These are phyloP conservation scores for Beta vulgaris DNA, from an alignment of 148 eudicot species.

Conservation along the genomic window DNA sequence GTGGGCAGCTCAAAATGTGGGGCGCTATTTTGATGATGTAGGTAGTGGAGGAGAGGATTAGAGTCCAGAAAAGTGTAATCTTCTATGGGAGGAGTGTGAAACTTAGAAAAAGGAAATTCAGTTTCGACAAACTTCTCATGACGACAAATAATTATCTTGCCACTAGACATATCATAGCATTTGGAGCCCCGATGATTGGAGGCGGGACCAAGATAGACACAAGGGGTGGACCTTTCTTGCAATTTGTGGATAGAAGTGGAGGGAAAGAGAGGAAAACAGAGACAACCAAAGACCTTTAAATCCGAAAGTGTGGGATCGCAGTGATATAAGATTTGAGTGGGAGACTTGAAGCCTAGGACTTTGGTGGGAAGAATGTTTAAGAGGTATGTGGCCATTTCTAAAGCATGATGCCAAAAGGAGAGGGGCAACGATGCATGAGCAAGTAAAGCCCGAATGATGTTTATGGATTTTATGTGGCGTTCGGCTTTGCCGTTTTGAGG, in stretches of 20 bases:
- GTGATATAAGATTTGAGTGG: background rate
- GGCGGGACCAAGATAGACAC: constrained; percentile 9
- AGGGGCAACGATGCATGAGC: constrained; percentile 7
- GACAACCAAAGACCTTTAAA: too few relatives aligned
- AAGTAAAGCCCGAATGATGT: background rate
- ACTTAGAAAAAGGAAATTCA: too few relatives aligned
- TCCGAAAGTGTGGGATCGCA: background rate
- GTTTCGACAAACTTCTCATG: too few relatives aligned
- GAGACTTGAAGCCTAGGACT: background rate
- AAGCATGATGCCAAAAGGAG: background rate
- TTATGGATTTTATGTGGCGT: background rate
- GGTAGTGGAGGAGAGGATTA: background rate
- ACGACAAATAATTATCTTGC: too few relatives aligned
- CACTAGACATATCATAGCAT: background rate
- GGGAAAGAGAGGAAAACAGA: background rate
- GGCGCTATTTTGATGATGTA: background rate
- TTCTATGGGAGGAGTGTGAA: background rate
- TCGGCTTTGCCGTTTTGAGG: background rate
- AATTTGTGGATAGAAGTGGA: background rate
- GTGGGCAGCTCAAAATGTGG: background rate
- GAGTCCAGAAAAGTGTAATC: background rate
- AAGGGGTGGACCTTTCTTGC: background rate
- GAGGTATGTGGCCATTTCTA: too few relatives aligned
- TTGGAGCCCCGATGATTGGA: background rate
- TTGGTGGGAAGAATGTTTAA: background rate